Evolutionary conservation across 306 rosid genomes (phyloP), one percentile per base, ranked within the genome.

Genomic region (Fragaria vesca): DNA sequence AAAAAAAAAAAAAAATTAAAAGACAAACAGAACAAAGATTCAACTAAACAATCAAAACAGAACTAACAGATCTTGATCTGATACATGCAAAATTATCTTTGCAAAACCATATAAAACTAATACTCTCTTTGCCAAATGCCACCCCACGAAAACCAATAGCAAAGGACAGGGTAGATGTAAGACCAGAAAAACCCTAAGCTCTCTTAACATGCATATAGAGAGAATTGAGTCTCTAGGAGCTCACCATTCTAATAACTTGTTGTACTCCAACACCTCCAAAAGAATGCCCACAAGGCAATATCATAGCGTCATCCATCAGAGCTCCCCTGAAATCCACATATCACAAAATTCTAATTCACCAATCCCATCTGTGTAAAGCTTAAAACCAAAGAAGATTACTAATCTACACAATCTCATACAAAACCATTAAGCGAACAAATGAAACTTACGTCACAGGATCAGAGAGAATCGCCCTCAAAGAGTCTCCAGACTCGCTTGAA

Each of bases 241-340:
- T 91, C 95, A 96, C 99, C 93, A 87, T 81, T 85, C 93, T 88
- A 81, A 87, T 78, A 83, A 93, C 97, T 45, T 89, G 97, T 71
- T 90, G 91, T 83, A 93, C 88, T 81, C 99, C 99, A 69, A 91
- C 90, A 54, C 96, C 84, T 45, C 99, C 92, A 66, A 93, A 96
- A 69, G 99, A 96, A 88, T 96, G 99, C n/a, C 99, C 99, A 73
- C 99, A 96, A 52, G 99, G 93, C 82, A 96, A 83, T 90, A 96
- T 96, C 97, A 96, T 85, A 12, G 99, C 99, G 68, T 96, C 99
- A 52, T 96, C 96, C 99, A 96, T 96, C 34, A 96, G 96, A 77
- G 90, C 84, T 58, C 97, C 94, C 79, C 99, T 96, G 88, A 60
- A 86, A 79, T 82, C 69, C 78, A 21, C 69, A 84, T 72, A 45